phyloP scores from a whole-genome alignment of 805 yeast species.

The Spathaspora passalidarum region DNA sequence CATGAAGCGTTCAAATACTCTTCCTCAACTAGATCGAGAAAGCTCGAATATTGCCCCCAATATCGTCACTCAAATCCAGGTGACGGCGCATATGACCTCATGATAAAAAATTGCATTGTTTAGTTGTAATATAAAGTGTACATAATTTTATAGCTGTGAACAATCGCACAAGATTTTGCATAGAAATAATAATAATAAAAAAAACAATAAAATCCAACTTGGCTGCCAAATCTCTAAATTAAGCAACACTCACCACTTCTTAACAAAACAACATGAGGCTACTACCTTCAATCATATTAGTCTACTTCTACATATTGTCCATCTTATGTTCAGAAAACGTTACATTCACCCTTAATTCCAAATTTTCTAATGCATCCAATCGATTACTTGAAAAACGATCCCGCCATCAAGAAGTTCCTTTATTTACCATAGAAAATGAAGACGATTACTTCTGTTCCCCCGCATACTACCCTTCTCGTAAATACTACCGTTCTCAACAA shows the following conservation, averaged over 20 bases:
- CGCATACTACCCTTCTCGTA: constrained; percentile 38
- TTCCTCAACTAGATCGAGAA: constrained; percentile 29
- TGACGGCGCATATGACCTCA: constrained; percentile 39
- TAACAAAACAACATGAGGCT: not conserved
- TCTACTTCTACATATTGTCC: not conserved
- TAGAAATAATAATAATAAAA: not conserved
- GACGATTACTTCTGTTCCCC: constrained; percentile 24
- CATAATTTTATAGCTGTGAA: too few species aligned
- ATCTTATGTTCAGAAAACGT: constrained; percentile 3
- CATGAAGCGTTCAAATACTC: constrained; percentile 31
- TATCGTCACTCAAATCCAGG: constrained; percentile 41
- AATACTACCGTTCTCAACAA: constrained; percentile 13
- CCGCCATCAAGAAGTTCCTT: constrained; percentile 30
- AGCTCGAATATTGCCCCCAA: constrained; percentile 31
- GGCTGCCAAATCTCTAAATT: not conserved
- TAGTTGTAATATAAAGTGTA: not conserved
- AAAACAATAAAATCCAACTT: not conserved
- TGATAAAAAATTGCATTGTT: constrained; percentile 6
- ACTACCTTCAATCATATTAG: not conserved
- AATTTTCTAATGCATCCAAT: constrained; percentile 5
- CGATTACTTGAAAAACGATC: constrained; percentile 18
- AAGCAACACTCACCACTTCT: not conserved
- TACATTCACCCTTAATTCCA: constrained; percentile 6
- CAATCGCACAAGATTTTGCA: too few species aligned
- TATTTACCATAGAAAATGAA: constrained; percentile 24